Percentiles rank a stretch among this genome's conserved stretches.
Evolutionary conservation across 306 rosid species (phyloP).

Genomic region (Casuarina cunninghamiana): DNA sequence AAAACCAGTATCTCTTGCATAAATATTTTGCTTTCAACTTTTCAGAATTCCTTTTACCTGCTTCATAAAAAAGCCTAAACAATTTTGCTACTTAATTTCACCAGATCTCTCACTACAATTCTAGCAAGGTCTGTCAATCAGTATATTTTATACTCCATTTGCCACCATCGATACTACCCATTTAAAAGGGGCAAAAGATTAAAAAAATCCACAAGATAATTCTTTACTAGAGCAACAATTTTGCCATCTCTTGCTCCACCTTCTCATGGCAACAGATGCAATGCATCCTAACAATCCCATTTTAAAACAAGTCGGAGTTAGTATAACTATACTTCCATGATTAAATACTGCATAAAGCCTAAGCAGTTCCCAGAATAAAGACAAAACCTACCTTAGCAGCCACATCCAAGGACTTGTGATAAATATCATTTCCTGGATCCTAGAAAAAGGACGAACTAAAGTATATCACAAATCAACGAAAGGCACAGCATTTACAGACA

Average conservation of each 20-base stretch:
- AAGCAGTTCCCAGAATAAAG: conserved; percentile 4
- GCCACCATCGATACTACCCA: background rate
- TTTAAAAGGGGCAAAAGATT: background rate
- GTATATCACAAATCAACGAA: background rate
- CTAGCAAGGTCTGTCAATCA: background rate
- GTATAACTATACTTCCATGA: background rate
- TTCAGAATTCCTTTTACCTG: background rate
- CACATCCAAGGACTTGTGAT: conserved; percentile 79
- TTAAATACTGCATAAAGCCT: background rate
- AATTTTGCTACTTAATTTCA: background rate
- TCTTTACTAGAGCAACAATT: background rate
- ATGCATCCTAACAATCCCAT: background rate
- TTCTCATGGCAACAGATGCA: background rate
- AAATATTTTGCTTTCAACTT: background rate
- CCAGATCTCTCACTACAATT: background rate
- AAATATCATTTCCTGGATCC: conserved; percentile 75
- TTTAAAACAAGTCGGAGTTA: background rate
- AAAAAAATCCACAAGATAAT: background rate
- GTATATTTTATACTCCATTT: background rate
- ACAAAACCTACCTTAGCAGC: conserved; percentile 62
- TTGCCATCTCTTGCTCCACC: background rate
- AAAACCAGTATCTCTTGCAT: background rate
- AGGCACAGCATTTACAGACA: background rate
- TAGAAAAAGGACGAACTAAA: conserved; percentile 22
- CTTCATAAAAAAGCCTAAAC: background rate